Conservation (phyloP, 2,329 filamentous ascomycete genomes). For the Cordyceps farinosa region DNA sequence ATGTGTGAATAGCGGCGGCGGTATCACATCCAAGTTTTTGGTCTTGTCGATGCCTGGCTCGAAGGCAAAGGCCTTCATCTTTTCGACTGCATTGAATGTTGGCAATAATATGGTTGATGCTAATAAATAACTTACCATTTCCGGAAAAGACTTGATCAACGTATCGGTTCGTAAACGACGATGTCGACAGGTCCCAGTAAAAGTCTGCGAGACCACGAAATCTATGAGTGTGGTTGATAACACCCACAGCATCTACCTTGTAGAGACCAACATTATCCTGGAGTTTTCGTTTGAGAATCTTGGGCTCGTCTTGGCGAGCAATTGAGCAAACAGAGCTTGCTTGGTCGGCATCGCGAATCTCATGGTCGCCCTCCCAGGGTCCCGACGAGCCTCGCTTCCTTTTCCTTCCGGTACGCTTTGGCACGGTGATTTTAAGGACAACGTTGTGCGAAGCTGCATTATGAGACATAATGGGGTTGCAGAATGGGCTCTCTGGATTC, state of each 20-base stretch:
- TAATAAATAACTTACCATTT: constrained; percentile 49
- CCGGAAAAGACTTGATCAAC: constrained; percentile 67
- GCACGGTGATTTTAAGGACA: constrained; percentile 80
- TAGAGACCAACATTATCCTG: constrained; percentile 68
- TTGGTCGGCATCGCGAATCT: constrained; percentile 28
- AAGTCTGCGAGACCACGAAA: constrained; percentile 88
- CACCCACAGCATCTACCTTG: constrained; percentile 64
- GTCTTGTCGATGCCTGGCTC: constrained; percentile 57
- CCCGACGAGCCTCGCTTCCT: constrained; percentile 73
- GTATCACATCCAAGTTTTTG: constrained; percentile 66
- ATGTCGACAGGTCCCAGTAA: constrained; percentile 69
- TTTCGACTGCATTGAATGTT: constrained; percentile 39
- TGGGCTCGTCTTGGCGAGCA: constrained; percentile 50
- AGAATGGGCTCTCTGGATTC: constrained; percentile 73
- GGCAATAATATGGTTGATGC: not conserved
- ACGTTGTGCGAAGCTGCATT: constrained; percentile 77
- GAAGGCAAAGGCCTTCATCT: constrained; percentile 61
- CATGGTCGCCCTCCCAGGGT: constrained; percentile 53
- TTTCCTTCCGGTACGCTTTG: constrained; percentile 80
- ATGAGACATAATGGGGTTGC: constrained; percentile 73
- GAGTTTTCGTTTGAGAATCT: constrained; percentile 57
- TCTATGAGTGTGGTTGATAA: constrained; percentile 76
- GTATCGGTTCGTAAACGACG: constrained; percentile 68
- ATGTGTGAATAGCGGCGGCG: constrained; percentile 74
- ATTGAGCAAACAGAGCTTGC: constrained; percentile 37